A percentile compares a stretch with the other conserved stretches of the same genome.
These are phyloP conservation scores for Arbutus unedo DNA, from an alignment of 148 eudicot species.

Conservation along the genomic window DNA sequence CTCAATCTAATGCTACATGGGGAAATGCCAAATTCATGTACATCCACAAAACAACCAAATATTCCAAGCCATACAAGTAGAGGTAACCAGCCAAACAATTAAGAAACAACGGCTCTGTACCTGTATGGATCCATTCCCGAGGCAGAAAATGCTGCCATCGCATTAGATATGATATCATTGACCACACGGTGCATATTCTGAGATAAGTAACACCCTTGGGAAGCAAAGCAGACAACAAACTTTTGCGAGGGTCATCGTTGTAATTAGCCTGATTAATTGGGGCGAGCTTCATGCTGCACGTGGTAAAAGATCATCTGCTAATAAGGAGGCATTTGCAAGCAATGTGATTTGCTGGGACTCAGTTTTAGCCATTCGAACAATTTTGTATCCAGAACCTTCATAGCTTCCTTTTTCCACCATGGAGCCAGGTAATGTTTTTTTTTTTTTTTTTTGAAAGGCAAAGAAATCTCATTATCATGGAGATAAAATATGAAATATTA, in stretches of 20 bases:
- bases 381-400: slow-evolving; percentile 79
- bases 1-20: neutral
- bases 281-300: slow-evolving; percentile 87
- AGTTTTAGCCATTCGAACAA: slow-evolving; percentile 83
- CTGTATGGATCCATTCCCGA: slow-evolving; percentile 84
- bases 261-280: slow-evolving; percentile 51
- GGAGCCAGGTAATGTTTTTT: slow-evolving; percentile 59
- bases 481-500: no score
- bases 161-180: slow-evolving; percentile 70
- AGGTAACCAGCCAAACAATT: neutral
- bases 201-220: slow-evolving; percentile 94
- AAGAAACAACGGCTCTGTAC: slow-evolving; percentile 24
- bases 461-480: no score
- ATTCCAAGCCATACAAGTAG: neutral
- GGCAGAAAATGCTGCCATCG: slow-evolving; percentile 76
- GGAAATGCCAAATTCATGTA: neutral
- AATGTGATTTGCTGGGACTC: slow-evolving; percentile 96
- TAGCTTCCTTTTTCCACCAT: slow-evolving; percentile 75
- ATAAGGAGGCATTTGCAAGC: slow-evolving; percentile 88
- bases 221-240: slow-evolving; percentile 83
- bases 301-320: slow-evolving; percentile 95
- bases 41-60: no score
- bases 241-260: slow-evolving; percentile 68
- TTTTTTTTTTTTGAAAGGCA: no score
- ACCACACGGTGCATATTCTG: slow-evolving; percentile 80